These are phyloP conservation scores for Botrytis paeoniae DNA, from an alignment of 2,329 filamentous ascomycete genomes.

Conservation along the genomic window DNA sequence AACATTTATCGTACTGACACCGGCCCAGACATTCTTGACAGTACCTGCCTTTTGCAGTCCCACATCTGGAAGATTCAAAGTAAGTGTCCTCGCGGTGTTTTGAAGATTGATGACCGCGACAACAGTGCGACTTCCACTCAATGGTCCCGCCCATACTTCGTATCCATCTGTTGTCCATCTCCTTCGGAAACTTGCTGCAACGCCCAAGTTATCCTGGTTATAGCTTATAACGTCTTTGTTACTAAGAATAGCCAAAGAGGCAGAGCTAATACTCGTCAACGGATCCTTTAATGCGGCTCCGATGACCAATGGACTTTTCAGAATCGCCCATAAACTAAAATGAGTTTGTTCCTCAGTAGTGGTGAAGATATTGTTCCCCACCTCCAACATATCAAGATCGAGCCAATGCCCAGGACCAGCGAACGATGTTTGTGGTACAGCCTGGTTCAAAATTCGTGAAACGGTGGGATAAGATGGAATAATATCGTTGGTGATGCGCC, in stretches of 20 bases:
- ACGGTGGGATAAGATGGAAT: slow-evolving; percentile 41
- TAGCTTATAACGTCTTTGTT: slow-evolving; percentile 32
- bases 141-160: slow-evolving; percentile 32
- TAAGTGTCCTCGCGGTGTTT: slow-evolving; percentile 25
- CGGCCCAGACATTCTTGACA: slow-evolving; percentile 32
- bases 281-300: slow-evolving; percentile 32
- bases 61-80: slow-evolving; percentile 31
- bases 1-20: slow-evolving; percentile 19
- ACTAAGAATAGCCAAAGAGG: slow-evolving; percentile 26
- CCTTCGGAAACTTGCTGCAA: slow-evolving; percentile 30
- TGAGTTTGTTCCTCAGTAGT: slow-evolving; percentile 42
- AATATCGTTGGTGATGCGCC: slow-evolving; percentile 45
- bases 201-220: slow-evolving; percentile 32
- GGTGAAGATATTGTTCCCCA: slow-evolving; percentile 41
- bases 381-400: slow-evolving; percentile 45
- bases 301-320: slow-evolving; percentile 38
- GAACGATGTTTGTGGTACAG: slow-evolving; percentile 40
- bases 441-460: slow-evolving; percentile 43
- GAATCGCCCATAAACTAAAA: slow-evolving; percentile 43
- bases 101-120: slow-evolving; percentile 31
- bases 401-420: slow-evolving; percentile 42
- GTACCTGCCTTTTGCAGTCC: slow-evolving; percentile 28
- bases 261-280: slow-evolving; percentile 21
- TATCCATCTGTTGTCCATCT: slow-evolving; percentile 33
- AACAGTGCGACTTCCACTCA: slow-evolving; percentile 28